Evolutionary conservation across 768 basidiomycete species (phyloP).

Genomic region (Agrocybe pediades): DNA sequence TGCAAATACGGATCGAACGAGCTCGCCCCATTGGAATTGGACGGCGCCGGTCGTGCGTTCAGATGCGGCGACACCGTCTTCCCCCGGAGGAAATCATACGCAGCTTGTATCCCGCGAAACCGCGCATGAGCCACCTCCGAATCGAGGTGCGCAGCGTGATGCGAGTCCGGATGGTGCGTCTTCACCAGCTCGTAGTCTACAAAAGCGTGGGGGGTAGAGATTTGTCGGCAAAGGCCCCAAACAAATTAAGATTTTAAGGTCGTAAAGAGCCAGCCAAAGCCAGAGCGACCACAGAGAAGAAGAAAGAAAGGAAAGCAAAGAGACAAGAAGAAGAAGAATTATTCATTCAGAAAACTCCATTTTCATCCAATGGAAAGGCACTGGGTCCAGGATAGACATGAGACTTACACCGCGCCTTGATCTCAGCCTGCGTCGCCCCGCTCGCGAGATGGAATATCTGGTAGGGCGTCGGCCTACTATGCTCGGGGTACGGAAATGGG

Average conservation of each 20-base stretch:
- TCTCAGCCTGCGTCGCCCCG: slow-evolving; percentile 56
- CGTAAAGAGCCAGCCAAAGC: too few species aligned
- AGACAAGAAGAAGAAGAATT: too few species aligned
- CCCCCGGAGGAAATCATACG: slow-evolving; percentile 61
- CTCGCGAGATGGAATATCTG: slow-evolving; percentile 72
- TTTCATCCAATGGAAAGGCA: background rate
- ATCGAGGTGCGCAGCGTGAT: slow-evolving; percentile 39
- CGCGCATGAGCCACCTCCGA: slow-evolving; percentile 52
- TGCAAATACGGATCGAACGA: slow-evolving; percentile 45
- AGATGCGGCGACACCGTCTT: slow-evolving; percentile 26
- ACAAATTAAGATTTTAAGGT: too few species aligned
- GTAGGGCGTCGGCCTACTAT: slow-evolving; percentile 59
- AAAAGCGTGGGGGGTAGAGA: background rate
- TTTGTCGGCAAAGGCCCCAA: too few species aligned
- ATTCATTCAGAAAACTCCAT: background rate
- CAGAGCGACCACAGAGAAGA: too few species aligned
- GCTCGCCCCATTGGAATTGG: too few species aligned
- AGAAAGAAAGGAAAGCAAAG: too few species aligned
- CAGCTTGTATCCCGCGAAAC: slow-evolving; percentile 65
- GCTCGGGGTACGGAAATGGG: slow-evolving; percentile 49
- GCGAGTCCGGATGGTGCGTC: slow-evolving; percentile 70
- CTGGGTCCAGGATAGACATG: background rate
- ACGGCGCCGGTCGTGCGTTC: slow-evolving; percentile 22
- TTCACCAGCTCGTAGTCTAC: slow-evolving; percentile 77
- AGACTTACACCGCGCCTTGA: slow-evolving; percentile 68